A percentile compares a stretch with the other conserved stretches of the same genome.
Conservation (phyloP, 306 rosid species). For the Trifolium pratense region DNA sequence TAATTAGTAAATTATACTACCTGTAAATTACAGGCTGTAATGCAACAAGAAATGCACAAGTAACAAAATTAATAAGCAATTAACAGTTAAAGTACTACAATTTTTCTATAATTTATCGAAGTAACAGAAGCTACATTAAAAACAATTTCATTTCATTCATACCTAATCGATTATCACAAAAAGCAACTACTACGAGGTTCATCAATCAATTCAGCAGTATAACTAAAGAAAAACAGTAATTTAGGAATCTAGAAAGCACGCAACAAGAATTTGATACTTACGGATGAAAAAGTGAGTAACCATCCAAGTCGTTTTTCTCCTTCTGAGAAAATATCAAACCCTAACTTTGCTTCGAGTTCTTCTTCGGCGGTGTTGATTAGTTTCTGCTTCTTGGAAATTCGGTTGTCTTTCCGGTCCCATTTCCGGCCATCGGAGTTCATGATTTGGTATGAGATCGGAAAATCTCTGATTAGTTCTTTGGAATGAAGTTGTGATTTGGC, state of each 20-base stretch:
- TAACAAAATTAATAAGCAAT: not conserved
- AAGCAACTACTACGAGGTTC: conserved; percentile 8
- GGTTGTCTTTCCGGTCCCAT: conserved; percentile 54
- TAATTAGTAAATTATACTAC: conserved; percentile 6
- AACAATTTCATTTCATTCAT: conserved; percentile 7
- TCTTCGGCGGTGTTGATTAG: conserved; percentile 76
- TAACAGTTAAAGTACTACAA: not conserved
- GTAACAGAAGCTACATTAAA: not conserved
- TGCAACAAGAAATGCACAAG: too few species aligned
- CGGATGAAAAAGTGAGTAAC: conserved; percentile 78
- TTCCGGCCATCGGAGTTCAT: conserved; percentile 67
- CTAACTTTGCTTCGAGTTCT: conserved; percentile 84
- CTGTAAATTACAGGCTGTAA: too few species aligned
- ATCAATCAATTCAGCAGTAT: not conserved
- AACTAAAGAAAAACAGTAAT: not conserved
- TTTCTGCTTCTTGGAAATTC: conserved; percentile 70
- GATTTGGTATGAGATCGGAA: conserved; percentile 1
- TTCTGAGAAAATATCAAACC: conserved; percentile 79
- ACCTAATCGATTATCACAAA: not conserved
- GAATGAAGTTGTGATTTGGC: not conserved
- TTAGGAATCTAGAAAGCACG: not conserved
- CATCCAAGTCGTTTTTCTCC: conserved; percentile 93
- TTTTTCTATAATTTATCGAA: not conserved
- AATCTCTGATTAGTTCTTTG: not conserved
- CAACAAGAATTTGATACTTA: conserved; percentile 48